These are phyloP conservation scores for Paecilomyces formosus DNA, from an alignment of 2,329 filamentous ascomycete species.

Conservation along the genomic window DNA sequence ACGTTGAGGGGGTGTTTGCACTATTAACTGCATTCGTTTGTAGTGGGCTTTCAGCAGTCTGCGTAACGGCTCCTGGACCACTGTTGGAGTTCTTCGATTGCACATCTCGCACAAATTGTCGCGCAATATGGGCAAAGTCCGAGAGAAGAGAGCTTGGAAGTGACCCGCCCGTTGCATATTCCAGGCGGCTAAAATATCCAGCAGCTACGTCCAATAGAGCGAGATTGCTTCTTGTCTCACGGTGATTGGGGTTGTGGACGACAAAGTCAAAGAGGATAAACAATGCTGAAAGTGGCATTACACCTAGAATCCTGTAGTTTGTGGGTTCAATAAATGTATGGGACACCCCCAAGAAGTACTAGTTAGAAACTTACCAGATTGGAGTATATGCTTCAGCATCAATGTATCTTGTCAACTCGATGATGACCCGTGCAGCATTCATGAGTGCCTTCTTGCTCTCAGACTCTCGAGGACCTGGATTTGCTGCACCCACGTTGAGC, in stretches of 20 bases:
- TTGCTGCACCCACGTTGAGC: constrained; percentile 17
- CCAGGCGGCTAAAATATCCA: constrained; percentile 38
- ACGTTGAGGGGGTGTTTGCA: background rate
- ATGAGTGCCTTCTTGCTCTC: constrained; percentile 19
- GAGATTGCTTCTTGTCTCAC: constrained; percentile 30
- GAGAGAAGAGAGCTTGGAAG: constrained; percentile 31
- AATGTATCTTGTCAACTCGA: constrained; percentile 27
- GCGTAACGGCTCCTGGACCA: background rate
- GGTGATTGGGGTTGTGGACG: constrained; percentile 28
- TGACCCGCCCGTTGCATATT: constrained; percentile 27
- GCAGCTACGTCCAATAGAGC: constrained; percentile 34
- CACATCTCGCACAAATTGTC: constrained; percentile 28
- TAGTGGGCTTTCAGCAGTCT: background rate
- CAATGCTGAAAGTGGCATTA: constrained; percentile 29
- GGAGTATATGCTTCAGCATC: constrained; percentile 26
- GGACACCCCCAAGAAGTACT: too few relatives aligned
- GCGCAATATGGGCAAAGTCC: constrained; percentile 36
- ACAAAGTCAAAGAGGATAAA: constrained; percentile 39
- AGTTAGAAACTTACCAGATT: constrained; percentile 24
- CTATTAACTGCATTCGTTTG: background rate
- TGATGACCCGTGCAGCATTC: constrained; percentile 20
- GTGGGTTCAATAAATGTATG: background rate
- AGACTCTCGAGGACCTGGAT: constrained; percentile 5
- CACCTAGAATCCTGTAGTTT: constrained; percentile 18
- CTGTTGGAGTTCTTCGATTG: background rate